Percentiles rank a stretch among this genome's conserved stretches.
phyloP scores from a whole-genome alignment of 345 rosid genomes.

The Orychophragmus violaceus region DNA sequence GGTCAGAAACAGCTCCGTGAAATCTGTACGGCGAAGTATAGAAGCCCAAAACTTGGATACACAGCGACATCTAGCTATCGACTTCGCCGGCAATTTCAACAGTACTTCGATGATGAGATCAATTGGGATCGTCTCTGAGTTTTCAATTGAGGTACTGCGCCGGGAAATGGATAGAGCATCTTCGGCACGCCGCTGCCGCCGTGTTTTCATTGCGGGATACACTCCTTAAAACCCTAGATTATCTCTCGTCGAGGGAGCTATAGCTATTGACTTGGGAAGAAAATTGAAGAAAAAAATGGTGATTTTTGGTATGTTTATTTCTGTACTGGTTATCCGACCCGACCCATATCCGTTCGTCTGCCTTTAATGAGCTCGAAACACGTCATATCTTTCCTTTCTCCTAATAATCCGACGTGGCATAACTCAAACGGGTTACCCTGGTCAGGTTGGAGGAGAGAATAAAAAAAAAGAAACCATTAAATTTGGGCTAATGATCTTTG shows the following conservation, averaged over 20 bases:
- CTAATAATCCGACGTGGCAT: background rate
- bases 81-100: background rate
- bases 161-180: too few relatives aligned
- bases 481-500: constrained; percentile 74
- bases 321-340: too few relatives aligned
- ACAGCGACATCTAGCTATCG: background rate
- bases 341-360: too few relatives aligned
- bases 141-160: background rate
- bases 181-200: background rate
- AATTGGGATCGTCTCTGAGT: background rate
- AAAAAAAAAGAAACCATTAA: background rate
- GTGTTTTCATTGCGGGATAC: background rate
- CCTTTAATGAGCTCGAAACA: too few relatives aligned
- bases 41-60: background rate
- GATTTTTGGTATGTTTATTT: too few relatives aligned
- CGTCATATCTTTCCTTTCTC: background rate
- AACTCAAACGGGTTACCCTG: background rate
- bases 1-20: background rate
- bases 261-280: too few relatives aligned
- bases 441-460: background rate
- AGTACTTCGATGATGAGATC: background rate
- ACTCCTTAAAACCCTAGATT: too few relatives aligned
- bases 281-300: too few relatives aligned
- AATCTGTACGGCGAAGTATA: background rate
- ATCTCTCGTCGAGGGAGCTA: too few relatives aligned